Evolutionary conservation across 1,139 yeast genomes (phyloP).

Genomic region (Kodamaea anthophila): DNA sequence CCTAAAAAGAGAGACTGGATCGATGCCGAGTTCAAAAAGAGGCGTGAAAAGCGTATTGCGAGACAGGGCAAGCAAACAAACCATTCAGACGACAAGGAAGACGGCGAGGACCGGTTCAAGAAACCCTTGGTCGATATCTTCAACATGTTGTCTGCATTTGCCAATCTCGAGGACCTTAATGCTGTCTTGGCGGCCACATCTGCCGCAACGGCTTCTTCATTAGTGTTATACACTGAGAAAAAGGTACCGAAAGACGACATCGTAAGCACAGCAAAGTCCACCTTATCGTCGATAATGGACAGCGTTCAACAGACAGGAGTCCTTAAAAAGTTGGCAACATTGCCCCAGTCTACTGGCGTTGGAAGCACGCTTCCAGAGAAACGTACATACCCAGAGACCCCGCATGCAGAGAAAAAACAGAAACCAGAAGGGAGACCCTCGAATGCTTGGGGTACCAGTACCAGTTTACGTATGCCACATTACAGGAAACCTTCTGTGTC

Average conservation of each 20-base stretch:
- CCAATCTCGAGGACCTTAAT: conserved; percentile 29
- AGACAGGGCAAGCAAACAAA: conserved; percentile 15
- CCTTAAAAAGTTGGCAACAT: conserved; percentile 25
- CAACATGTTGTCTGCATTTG: conserved; percentile 30
- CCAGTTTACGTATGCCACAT: conserved; percentile 33
- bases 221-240: conserved; percentile 25
- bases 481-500: conserved; percentile 28
- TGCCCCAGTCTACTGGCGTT: too few relatives aligned
- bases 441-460: conserved; percentile 13
- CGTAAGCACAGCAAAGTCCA: conserved; percentile 19
- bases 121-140: conserved; percentile 31
- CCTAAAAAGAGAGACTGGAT: conserved; percentile 65
- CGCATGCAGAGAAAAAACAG: too few relatives aligned
- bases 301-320: conserved; percentile 19
- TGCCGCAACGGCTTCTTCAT: conserved; percentile 31
- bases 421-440: too few relatives aligned
- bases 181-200: conserved; percentile 38
- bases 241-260: conserved; percentile 11
- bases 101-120: conserved; percentile 17
- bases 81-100: conserved; percentile 4
- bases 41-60: conserved; percentile 55
- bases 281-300: conserved; percentile 27
- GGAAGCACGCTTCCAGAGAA: conserved; percentile 21
- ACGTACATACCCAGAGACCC: conserved; percentile 3
- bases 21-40: conserved; percentile 59